Base-by-base conservation (phyloP, 176 grass and related monocot species). In the Oropetium thomaeum region DNA sequence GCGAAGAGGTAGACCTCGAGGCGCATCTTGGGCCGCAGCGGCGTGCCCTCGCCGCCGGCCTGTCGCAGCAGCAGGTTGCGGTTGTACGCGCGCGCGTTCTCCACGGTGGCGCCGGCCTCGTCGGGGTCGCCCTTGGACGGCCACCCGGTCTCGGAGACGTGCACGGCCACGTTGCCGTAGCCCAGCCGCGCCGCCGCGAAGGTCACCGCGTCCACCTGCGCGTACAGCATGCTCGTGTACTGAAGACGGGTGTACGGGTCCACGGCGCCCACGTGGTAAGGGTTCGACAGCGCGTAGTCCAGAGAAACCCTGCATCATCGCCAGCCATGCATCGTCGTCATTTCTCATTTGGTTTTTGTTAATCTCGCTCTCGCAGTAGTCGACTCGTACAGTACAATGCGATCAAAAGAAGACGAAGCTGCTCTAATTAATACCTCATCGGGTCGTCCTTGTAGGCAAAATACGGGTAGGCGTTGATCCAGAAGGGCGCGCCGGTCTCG, bases 171-270 rank as follows among this genome's bases (percentile, higher is more conserved):
- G 2, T 53, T 63, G 14, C 79, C 79, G 69, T 86, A 95, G 14
- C 96, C 96, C 15, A 92, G 67, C 73, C 85, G 76, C 33, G 82
- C 87, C 58, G 84, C 86, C 64, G 96, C 96, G 69, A 85, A 92
- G 12, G 10, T 68, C 70, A 96, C 87, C 3, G 96, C 96, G 84
- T 99, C 96, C 30, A 99, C 96, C 84, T 99, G 96, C 70, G 96
- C 96, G 79, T 88, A 92, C 42, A 99, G 70, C 92, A 99, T 99
- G 87, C 93, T 96, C 52, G 93, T 90, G 85, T 99, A 96, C 68
- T 88, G 89, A 8, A 96, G 86, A 27, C 62, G 67, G 0, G 96
- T 99, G 84, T 90, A 84, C 0, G 96, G 96, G 69, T 99, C 96
- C n/a, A 90, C 82, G 5, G 78, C 89, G 42, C 92, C 92, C 0